Evolutionary conservation across 148 eudicot species (phyloP), one percentile per base, ranked within the genome.

Genomic region (Heliosperma pusillum): DNA sequence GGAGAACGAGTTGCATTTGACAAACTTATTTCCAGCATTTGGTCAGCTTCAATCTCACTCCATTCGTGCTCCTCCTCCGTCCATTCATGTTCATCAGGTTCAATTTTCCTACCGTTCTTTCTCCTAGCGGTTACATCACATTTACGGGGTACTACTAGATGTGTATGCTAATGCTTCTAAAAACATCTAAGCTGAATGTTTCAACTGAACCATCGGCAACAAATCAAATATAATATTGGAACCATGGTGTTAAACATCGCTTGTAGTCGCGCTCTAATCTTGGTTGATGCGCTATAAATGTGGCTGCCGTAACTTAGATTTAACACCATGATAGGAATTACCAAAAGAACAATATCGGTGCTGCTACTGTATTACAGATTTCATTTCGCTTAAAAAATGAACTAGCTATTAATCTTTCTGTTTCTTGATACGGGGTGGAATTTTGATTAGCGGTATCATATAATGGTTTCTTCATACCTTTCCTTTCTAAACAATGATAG

Each of bases 11-110:
- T 26, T 82, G 81, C 81, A 82, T 78, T 70, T 82, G 78, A 71
- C 84, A 59, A 82, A 78, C 76, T 71, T 82, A 57, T 82, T 82
- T 71, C 84, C 81, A 53, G 71, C 81, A 71, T 82, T 82, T 74
- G 82, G 84, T 70, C 84, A 82, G 69, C 71, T 82, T 66, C 84
- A 82, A 50, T 75, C 66, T 78, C 81, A 82, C 69, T 53, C 79
- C 36, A 57, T 82, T 8, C 82, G 84, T 7, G 82, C 84, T 58
- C 67, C 76, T 19, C 82, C 81, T 75, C 82, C 81, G 7, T 76
- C 83, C 56, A 56, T 78, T 47, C 84, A 82, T 75, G 44, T 78
- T 71, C 84, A 82, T 33, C 84, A 78, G 82, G 84, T 82, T 36
- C 26, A 17, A 27, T 58, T 42, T 16, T 66, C 47, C 13, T 55